Percentiles rank a stretch among this genome's conserved stretches.
Conservation (phyloP, 768 basidiomycete species). For the Naematelia encephala region DNA sequence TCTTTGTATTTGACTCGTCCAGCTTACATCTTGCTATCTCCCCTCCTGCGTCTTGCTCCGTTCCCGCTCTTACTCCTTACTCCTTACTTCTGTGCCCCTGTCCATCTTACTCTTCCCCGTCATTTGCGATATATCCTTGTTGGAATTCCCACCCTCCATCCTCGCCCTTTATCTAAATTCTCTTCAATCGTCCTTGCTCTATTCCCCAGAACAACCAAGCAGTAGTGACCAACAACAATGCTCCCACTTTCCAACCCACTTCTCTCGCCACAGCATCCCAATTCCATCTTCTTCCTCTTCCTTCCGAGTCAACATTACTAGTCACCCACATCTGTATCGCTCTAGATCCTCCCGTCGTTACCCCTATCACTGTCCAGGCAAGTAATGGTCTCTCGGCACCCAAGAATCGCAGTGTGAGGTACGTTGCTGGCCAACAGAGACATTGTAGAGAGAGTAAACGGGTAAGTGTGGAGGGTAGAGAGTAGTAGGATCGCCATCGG, state of each 20-base stretch:
- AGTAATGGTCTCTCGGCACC: slow-evolving; percentile 71
- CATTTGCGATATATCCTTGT: too few species aligned
- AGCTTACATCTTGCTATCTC: background rate
- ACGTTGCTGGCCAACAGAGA: slow-evolving; percentile 94
- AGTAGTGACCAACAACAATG: slow-evolving; percentile 33
- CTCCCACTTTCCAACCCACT: slow-evolving; percentile 42
- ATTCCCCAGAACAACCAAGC: slow-evolving; percentile 45
- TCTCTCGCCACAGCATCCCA: slow-evolving; percentile 40
- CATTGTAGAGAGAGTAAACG: slow-evolving; percentile 88
- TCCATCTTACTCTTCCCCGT: too few species aligned
- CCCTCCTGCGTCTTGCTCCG: background rate
- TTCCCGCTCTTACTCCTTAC: background rate
- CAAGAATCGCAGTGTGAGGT: slow-evolving; percentile 72
- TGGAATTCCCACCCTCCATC: background rate
- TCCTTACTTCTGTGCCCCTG: background rate
- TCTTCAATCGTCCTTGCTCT: slow-evolving; percentile 19
- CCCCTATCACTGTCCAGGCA: slow-evolving; percentile 86
- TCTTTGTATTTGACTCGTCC: background rate
- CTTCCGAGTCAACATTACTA: slow-evolving; percentile 62
- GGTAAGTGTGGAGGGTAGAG: slow-evolving; percentile 79
- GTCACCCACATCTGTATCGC: slow-evolving; percentile 91
- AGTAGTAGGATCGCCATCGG: slow-evolving; percentile 88
- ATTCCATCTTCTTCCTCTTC: slow-evolving; percentile 40
- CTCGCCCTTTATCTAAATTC: too few species aligned
- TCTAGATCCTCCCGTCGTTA: slow-evolving; percentile 67